Base-by-base conservation (phyloP, 2,329 filamentous ascomycete genomes). In the Elsinoe necatrix region DNA sequence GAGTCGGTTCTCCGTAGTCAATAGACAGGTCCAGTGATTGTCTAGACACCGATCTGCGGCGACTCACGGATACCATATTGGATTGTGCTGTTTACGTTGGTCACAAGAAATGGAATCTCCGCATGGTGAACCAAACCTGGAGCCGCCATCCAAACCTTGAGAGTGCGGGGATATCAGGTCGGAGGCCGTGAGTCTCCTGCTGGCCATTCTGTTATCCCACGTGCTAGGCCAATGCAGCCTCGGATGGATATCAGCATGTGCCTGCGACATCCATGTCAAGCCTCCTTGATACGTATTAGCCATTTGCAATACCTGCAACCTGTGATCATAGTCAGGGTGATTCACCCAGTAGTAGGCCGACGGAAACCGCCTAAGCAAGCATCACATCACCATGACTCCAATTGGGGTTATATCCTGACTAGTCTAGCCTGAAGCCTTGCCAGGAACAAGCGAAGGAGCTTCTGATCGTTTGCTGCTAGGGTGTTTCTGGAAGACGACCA, bases 291-390 rank as follows among this genome's bases (percentile, higher is more conserved):
- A 37, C 29, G 34, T 39, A 52, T 52, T 31, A 52, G 31, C 20
- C 37, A 39, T 14, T 39, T 52, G 20, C 31, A 21, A 16, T 4
- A 52, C 31, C 25, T 37, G 48, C 29, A 35, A 16, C 25, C 18
- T 34, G 34, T 52, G 48, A 52, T 52, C 45, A 50, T 34, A 18
- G 21, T 21, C 31, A 37, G 31, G 21, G 41, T 8, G 7, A 37
- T 18, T 48, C 43, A 39, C 25, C 48, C 48, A 35, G 39, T 52
- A 27, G 29, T 35, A 52, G 18, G 48, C 48, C 48, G 48, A 52
- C 48, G 48, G 48, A 52, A 52, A 52, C 48, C 48, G 48, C 48
- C 48, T 52, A 52, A 27, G 34, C 48, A 52, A 34, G 29, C 20
- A 34, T 39, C 29, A 35, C 48, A 21, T 25, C n/a, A 35, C 16